Percentiles rank a stretch among this genome's conserved stretches.
phyloP scores from a whole-genome alignment of 441 rosid genomes.

The Adansonia rubrostipa region DNA sequence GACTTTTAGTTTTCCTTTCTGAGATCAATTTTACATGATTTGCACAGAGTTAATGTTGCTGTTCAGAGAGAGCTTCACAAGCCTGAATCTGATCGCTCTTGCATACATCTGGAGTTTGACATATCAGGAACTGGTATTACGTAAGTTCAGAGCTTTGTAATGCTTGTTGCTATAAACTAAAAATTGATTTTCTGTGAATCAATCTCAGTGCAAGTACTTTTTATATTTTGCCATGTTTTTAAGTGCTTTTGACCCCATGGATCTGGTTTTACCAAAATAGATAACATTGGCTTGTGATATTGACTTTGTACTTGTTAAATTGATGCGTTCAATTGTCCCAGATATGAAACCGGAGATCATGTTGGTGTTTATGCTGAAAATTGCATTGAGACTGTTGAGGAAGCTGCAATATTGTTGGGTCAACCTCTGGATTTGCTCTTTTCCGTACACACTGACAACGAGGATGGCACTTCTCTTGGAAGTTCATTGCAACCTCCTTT shows the following conservation, averaged over 20 bases:
- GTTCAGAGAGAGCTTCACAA: slow-evolving; percentile 83
- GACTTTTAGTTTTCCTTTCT: slow-evolving; percentile 28
- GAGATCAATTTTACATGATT: slow-evolving; percentile 21
- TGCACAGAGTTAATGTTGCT: slow-evolving; percentile 77
- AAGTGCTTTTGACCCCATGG: not conserved
- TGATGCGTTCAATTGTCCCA: slow-evolving; percentile 31
- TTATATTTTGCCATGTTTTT: not conserved
- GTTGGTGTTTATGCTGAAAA: slow-evolving; percentile 82
- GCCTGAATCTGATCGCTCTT: slow-evolving; percentile 86
- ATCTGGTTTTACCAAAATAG: not conserved
- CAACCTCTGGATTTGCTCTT: slow-evolving; percentile 68
- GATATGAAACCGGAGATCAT: slow-evolving; percentile 95
- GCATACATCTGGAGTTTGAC: slow-evolving; percentile 93
- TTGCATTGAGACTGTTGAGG: slow-evolving; percentile 73
- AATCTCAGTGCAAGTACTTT: not conserved
- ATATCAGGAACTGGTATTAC: slow-evolving; percentile 64
- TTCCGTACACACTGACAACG: slow-evolving; percentile 69
- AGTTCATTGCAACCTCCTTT: slow-evolving; percentile 78
- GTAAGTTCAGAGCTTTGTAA: slow-evolving; percentile 49
- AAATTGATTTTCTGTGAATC: not conserved
- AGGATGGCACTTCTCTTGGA: slow-evolving; percentile 69
- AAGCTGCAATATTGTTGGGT: slow-evolving; percentile 72
- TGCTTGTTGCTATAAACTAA: slow-evolving; percentile 17
- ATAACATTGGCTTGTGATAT: not conserved
- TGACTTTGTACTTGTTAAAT: not conserved